These are phyloP conservation scores for Akanthomyces dipterigenus DNA, from an alignment of 2,329 filamentous ascomycete genomes.

Conservation along the genomic window DNA sequence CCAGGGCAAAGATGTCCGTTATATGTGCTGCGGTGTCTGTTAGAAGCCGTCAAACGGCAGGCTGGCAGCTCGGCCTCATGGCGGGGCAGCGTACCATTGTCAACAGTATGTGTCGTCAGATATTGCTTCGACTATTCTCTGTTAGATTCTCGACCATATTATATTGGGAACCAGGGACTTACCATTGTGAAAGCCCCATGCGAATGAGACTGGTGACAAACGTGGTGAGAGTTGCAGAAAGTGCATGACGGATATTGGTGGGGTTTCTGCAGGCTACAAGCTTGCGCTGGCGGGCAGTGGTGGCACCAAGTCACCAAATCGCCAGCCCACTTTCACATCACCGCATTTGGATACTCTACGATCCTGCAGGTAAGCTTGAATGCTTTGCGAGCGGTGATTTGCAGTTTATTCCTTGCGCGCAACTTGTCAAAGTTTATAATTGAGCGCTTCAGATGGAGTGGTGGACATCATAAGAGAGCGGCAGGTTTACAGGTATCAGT, in stretches of 20 bases:
- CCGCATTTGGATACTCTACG: no score
- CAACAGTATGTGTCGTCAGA: conserved; percentile 83
- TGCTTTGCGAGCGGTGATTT: no score
- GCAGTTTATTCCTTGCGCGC: no score
- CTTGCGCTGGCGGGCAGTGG: background rate
- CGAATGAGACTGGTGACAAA: background rate
- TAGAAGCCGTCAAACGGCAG: conserved; percentile 14
- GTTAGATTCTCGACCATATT: background rate
- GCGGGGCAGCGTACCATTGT: conserved; percentile 57
- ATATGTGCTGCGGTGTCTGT: conserved; percentile 56
- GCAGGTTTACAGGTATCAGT: background rate
- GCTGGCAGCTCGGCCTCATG: conserved; percentile 19
- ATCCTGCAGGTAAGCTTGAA: background rate
- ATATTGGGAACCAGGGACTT: background rate
- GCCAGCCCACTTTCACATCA: conserved; percentile 3
- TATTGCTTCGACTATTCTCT: conserved; percentile 87
- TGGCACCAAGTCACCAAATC: background rate
- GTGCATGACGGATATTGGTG: conserved; percentile 7
- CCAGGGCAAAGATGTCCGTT: conserved; percentile 78
- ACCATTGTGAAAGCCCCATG: conserved; percentile 5
- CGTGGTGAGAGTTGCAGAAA: conserved; percentile 7
- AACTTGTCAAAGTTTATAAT: no score
- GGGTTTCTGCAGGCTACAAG: background rate
- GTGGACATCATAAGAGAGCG: background rate
- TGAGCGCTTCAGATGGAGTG: background rate